Evolutionary conservation across 805 yeast genomes (phyloP).

Genomic region (Kuraishia hungarica): DNA sequence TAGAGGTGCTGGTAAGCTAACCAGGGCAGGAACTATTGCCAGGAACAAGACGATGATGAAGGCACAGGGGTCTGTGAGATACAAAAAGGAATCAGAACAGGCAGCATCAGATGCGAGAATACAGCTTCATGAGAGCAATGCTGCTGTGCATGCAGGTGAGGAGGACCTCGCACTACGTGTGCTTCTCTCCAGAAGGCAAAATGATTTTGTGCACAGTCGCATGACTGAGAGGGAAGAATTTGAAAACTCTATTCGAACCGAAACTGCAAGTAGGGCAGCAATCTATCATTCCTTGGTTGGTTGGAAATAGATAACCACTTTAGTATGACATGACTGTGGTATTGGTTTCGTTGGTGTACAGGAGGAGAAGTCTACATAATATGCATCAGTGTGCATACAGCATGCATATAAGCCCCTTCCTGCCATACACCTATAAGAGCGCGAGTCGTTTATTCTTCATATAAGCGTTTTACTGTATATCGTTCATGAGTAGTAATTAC

Average conservation of each 20-base stretch:
- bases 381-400: too few relatives aligned
- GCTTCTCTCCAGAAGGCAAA: constrained; percentile 44
- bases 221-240: constrained; percentile 51
- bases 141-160: constrained; percentile 27
- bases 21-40: constrained; percentile 41
- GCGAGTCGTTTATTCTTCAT: too few relatives aligned
- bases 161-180: constrained; percentile 72
- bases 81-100: constrained; percentile 37
- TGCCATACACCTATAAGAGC: too few relatives aligned
- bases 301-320: background rate
- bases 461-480: too few relatives aligned
- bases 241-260: constrained; percentile 23
- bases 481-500: too few relatives aligned
- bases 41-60: constrained; percentile 53
- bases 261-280: constrained; percentile 4
- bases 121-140: constrained; percentile 28
- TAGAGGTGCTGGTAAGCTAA: constrained; percentile 10
- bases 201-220: constrained; percentile 47
- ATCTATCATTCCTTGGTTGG: background rate
- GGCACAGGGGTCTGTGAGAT: constrained; percentile 60
- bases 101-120: constrained; percentile 31
- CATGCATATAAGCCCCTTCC: too few relatives aligned
- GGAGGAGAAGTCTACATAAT: too few relatives aligned
- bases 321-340: too few relatives aligned
- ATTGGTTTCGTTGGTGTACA: too few relatives aligned